These are phyloP conservation scores for Pezicula neosporulosa DNA, from an alignment of 2,329 filamentous ascomycete species.

Conservation along the genomic window DNA sequence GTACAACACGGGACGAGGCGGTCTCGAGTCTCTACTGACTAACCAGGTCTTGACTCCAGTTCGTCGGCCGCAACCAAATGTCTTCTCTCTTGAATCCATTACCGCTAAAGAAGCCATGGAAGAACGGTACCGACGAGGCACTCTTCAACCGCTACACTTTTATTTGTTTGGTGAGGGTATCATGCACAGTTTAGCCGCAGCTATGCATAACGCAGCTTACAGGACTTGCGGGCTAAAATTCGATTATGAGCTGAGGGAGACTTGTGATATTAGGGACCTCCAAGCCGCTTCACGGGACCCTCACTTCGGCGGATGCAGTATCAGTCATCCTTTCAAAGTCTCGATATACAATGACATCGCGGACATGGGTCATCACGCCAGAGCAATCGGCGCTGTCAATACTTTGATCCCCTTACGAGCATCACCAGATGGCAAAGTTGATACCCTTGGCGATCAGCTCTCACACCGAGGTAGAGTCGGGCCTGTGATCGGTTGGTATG, in stretches of 20 bases:
- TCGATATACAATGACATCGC: slow-evolving; percentile 62
- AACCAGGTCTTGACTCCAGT: slow-evolving; percentile 64
- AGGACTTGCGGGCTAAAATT: slow-evolving; percentile 63
- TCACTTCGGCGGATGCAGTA: slow-evolving; percentile 65
- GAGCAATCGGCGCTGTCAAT: slow-evolving; percentile 71
- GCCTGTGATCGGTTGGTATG: slow-evolving; percentile 63
- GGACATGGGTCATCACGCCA: slow-evolving; percentile 64
- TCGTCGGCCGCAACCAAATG: slow-evolving; percentile 37
- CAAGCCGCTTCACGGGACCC: slow-evolving; percentile 60
- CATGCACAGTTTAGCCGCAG: slow-evolving; percentile 66
- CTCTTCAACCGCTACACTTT: slow-evolving; percentile 64
- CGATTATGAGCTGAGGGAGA: slow-evolving; percentile 57
- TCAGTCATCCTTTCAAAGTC: slow-evolving; percentile 70
- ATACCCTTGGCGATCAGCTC: slow-evolving; percentile 25
- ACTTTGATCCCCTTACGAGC: slow-evolving; percentile 69
- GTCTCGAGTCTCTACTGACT: slow-evolving; percentile 62
- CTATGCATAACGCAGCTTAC: slow-evolving; percentile 71
- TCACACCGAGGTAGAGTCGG: slow-evolving; percentile 50
- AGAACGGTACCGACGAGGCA: slow-evolving; percentile 61
- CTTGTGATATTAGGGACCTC: slow-evolving; percentile 57
- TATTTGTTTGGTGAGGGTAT: slow-evolving; percentile 69
- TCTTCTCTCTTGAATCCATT: slow-evolving; percentile 27
- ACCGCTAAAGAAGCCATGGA: slow-evolving; percentile 59
- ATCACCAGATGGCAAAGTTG: slow-evolving; percentile 42
- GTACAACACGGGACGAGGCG: slow-evolving; percentile 62